phyloP scores from a whole-genome alignment of 345 rosid genomes.

The Melastoma malabathricum region DNA sequence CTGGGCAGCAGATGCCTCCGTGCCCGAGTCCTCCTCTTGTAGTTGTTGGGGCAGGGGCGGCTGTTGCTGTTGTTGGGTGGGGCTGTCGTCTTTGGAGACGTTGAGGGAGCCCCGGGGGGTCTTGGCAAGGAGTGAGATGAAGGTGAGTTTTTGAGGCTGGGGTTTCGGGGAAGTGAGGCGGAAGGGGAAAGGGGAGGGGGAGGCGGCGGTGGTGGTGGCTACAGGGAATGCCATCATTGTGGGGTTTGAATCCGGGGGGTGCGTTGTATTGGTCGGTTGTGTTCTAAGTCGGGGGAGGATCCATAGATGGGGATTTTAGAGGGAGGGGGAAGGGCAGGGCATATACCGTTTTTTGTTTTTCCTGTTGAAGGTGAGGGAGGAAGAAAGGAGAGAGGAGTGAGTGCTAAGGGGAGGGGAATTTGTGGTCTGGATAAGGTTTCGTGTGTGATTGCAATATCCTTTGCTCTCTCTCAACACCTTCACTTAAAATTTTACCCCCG shows the following conservation, averaged over 20 bases:
- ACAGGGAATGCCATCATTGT: slow-evolving; percentile 9
- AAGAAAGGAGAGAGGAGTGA: slow-evolving; percentile 16
- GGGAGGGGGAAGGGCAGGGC: slow-evolving; percentile 8
- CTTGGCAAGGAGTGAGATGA: slow-evolving; percentile 42
- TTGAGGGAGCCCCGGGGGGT: slow-evolving; percentile 27
- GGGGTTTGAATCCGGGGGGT: no score
- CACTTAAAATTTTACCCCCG: no score
- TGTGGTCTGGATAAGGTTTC: not conserved
- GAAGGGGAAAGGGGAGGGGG: slow-evolving; percentile 7
- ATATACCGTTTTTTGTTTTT: slow-evolving; percentile 13
- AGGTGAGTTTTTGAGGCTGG: slow-evolving; percentile 28
- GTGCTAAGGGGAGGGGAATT: slow-evolving; percentile 22
- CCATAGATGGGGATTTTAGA: slow-evolving; percentile 18
- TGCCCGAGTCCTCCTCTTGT: not conserved
- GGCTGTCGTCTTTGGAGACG: slow-evolving; percentile 64
- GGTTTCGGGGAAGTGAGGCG: not conserved
- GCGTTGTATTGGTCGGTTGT: no score
- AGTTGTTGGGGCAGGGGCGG: slow-evolving; percentile 8
- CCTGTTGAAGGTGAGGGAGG: not conserved
- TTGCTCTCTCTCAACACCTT: no score
- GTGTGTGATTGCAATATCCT: no score
- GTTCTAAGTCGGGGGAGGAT: slow-evolving; percentile 11
- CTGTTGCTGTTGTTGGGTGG: slow-evolving; percentile 16
- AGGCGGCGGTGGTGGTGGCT: slow-evolving; percentile 13
- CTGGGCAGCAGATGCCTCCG: slow-evolving; percentile 2